Evolutionary conservation across 257 asterid species (phyloP).

Genomic region (Forsythia viridissima): DNA sequence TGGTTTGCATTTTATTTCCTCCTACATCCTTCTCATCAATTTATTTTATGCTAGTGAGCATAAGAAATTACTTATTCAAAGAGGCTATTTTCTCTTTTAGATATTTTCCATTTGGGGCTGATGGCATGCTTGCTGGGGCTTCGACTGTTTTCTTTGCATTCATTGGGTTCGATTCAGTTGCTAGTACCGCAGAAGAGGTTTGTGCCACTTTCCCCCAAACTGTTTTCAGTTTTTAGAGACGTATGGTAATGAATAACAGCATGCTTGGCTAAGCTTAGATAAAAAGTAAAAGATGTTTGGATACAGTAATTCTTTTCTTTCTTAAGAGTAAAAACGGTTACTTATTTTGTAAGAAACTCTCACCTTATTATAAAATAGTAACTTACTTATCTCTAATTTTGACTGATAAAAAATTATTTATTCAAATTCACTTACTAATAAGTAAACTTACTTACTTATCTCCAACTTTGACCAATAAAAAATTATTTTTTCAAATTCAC

Average conservation of each 20-base stretch:
- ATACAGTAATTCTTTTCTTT: too few relatives aligned
- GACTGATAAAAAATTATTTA: too few relatives aligned
- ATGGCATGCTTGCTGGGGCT: slow-evolving; percentile 99
- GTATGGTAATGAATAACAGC: background rate
- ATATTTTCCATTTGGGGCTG: slow-evolving; percentile 77
- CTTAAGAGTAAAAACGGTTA: too few relatives aligned
- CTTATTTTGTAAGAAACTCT: background rate
- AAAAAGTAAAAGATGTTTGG: background rate
- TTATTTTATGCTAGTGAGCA: background rate
- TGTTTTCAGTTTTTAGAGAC: slow-evolving; percentile 3
- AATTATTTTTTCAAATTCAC: background rate
- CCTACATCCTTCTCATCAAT: slow-evolving; percentile 9
- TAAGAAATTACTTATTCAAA: background rate
- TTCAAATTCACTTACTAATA: too few relatives aligned
- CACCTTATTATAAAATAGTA: background rate
- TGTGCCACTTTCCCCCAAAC: background rate
- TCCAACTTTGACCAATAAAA: background rate
- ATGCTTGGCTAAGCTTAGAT: background rate
- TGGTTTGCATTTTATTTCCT: background rate
- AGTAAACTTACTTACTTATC: too few relatives aligned
- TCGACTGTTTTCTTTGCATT: slow-evolving; percentile 96
- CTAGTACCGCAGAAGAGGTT: slow-evolving; percentile 99
- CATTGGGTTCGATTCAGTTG: slow-evolving; percentile 94
- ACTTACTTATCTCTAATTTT: background rate
- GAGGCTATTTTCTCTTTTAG: slow-evolving; percentile 29